Base-by-base conservation (phyloP, 495 filamentous ascomycete genomes). In the Pyrenula massariospora region DNA sequence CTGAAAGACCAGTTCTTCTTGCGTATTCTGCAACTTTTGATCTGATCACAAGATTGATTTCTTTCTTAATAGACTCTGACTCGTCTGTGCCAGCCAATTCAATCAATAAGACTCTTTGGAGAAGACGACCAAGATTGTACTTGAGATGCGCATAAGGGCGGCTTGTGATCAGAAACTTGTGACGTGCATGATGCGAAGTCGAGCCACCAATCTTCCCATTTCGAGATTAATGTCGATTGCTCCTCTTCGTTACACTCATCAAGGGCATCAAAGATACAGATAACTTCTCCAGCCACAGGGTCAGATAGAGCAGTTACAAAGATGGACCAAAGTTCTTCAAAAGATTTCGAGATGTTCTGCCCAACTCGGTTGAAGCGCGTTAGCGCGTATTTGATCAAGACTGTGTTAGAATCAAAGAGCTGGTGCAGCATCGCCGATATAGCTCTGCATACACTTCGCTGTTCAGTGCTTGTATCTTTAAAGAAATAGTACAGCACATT, bases 121-220 rank as follows among this genome's bases (percentile, higher is more conserved):
- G 48, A 0, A 60, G 58, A 12, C 67, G 21, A 1, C 57, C 62
- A 48, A 80, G 76, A 1, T 57, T 53, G 0, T 55, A 50, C 25
- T 65, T 59, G 24, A 81, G 77, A 15, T 68, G 24, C 1, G 47
- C 22, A 54, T 74, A 77, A 0, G 75, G 78, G 1, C 78, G 73
- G 60, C 76, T 75, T 0, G 77, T 81, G 1, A 78, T 49, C 21
- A 80, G 63, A 54, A 79, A 74, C 56, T 77, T 78, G 10, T 78
- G 25, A 23, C 65, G 63, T 25, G 56, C 49, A 8, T 24, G 20
- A 22, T 11, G 53, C 24, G 2, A 31, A n/a, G 50, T 51, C 21
- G 22, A 11, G n/a, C 8, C 62, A 64, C 64, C 10, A 68, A 51
- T 63, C 12, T 23, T 55, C 52, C 48, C 54, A 52, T 5, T 50